Evolutionary conservation across 805 yeast species (phyloP).

Genomic region (Kluyveromyces wickerhamii): DNA sequence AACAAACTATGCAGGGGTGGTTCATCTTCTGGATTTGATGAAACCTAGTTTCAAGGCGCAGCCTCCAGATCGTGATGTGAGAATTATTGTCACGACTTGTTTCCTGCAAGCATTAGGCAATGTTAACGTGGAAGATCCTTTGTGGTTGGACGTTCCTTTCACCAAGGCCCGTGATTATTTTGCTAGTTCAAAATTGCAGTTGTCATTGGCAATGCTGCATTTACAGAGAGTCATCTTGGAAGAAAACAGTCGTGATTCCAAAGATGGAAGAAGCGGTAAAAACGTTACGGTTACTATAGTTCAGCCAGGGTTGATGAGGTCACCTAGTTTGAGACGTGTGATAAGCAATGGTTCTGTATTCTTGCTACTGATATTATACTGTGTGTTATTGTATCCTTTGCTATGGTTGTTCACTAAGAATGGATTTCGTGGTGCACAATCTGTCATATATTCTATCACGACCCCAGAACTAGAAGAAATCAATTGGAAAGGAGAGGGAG

Average conservation of each 20-base stretch:
- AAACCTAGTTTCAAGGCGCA: slow-evolving; percentile 83
- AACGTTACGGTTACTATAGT: slow-evolving; percentile 66
- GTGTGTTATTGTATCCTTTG: slow-evolving; percentile 62
- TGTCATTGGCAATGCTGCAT: slow-evolving; percentile 70
- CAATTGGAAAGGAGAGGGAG: slow-evolving; percentile 48
- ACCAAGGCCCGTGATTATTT: slow-evolving; percentile 64
- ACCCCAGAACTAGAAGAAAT: slow-evolving; percentile 60
- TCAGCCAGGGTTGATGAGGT: slow-evolving; percentile 89
- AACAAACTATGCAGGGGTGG: slow-evolving; percentile 73
- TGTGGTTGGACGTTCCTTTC: slow-evolving; percentile 54
- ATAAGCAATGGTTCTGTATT: slow-evolving; percentile 65
- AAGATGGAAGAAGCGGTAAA: slow-evolving; percentile 34
- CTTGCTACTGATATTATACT: slow-evolving; percentile 51
- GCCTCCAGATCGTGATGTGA: slow-evolving; percentile 90
- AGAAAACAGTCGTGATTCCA: slow-evolving; percentile 55
- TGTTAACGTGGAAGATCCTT: slow-evolving; percentile 52
- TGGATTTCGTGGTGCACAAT: slow-evolving; percentile 72
- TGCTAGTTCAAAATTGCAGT: slow-evolving; percentile 74
- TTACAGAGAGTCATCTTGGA: slow-evolving; percentile 56
- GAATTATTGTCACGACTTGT: slow-evolving; percentile 75
- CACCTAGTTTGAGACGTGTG: slow-evolving; percentile 75
- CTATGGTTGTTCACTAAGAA: slow-evolving; percentile 78
- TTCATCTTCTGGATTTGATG: slow-evolving; percentile 68
- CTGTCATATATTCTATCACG: slow-evolving; percentile 57
- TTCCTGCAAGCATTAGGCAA: slow-evolving; percentile 67